Percentiles rank a stretch among this genome's conserved stretches.
These are phyloP conservation scores for Agastache rugosa DNA, from an alignment of 257 asterid genomes.

Conservation along the genomic window DNA sequence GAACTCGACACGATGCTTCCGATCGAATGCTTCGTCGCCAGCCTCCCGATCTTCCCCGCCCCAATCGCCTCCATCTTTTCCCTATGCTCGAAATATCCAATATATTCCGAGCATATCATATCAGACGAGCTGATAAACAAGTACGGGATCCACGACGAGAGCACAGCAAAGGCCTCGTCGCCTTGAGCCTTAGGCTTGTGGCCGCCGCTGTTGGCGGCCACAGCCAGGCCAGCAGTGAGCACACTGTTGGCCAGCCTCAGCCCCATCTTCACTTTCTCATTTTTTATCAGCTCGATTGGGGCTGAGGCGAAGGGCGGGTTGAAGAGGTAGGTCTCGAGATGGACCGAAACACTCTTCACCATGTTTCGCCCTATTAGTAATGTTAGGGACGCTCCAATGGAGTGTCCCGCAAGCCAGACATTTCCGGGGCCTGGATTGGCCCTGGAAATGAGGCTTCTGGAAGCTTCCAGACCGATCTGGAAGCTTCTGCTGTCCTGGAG, in stretches of 20 bases:
- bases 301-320: constrained; percentile 75
- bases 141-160: constrained; percentile 68
- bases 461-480: constrained; percentile 45
- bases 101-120: constrained; percentile 59
- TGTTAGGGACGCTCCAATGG: constrained; percentile 64
- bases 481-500: constrained; percentile 52
- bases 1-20: constrained; percentile 53
- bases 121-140: constrained; percentile 61
- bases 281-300: constrained; percentile 57
- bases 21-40: constrained; percentile 66
- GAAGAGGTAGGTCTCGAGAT: constrained; percentile 64
- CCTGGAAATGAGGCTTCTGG: constrained; percentile 23
- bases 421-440: constrained; percentile 40
- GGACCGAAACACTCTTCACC: constrained; percentile 44
- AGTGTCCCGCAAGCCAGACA: constrained; percentile 71
- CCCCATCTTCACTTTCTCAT: constrained; percentile 58
- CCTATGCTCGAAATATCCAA: constrained; percentile 65
- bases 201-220: constrained; percentile 41
- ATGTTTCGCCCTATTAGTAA: constrained; percentile 55
- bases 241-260: constrained; percentile 55
- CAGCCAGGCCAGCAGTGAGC: constrained; percentile 64
- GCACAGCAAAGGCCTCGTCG: constrained; percentile 40
- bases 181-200: constrained; percentile 17
- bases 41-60: constrained; percentile 53
- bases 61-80: constrained; percentile 62